Evolutionary conservation across 306 rosid species (phyloP).

Genomic region (Trifolium pratense): DNA sequence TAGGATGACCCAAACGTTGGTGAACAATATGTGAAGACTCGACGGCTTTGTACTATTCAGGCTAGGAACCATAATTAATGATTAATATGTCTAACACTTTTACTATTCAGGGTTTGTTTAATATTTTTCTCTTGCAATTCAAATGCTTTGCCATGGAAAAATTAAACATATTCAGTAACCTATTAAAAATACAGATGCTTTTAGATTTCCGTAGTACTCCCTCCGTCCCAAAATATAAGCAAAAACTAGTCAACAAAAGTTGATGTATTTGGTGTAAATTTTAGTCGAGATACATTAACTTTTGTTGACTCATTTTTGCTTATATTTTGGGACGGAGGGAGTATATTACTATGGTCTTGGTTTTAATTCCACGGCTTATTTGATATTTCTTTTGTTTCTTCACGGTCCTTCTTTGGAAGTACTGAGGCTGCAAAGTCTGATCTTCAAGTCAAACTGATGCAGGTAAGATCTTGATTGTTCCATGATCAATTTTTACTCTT

Average conservation of each 20-base stretch:
- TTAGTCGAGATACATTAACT: too few relatives aligned
- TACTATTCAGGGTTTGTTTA: slow-evolving; percentile 15
- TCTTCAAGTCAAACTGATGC: slow-evolving; percentile 85
- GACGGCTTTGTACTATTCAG: too few relatives aligned
- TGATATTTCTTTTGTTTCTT: slow-evolving; percentile 32
- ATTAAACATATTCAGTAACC: not conserved
- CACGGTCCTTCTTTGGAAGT: slow-evolving; percentile 90
- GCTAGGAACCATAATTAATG: too few relatives aligned
- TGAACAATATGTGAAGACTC: too few relatives aligned
- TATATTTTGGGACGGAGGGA: too few relatives aligned
- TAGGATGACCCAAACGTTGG: too few relatives aligned
- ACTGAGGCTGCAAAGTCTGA: slow-evolving; percentile 68
- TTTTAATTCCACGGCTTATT: slow-evolving; percentile 13
- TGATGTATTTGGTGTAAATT: too few relatives aligned
- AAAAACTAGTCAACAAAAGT: too few relatives aligned
- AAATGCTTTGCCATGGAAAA: slow-evolving; percentile 19
- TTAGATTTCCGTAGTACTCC: slow-evolving; percentile 26
- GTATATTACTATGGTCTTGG: not conserved
- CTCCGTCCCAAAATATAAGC: too few relatives aligned
- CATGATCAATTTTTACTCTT: slow-evolving; percentile 23
- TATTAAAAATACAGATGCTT: not conserved
- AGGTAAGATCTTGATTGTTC: slow-evolving; percentile 54
- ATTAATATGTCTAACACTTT: too few relatives aligned
- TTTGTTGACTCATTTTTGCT: too few relatives aligned
- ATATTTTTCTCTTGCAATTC: slow-evolving; percentile 26